Percentiles rank a stretch among this genome's conserved stretches.
phyloP scores from a whole-genome alignment of 805 yeast species.

The Saturnispora ahearnii region DNA sequence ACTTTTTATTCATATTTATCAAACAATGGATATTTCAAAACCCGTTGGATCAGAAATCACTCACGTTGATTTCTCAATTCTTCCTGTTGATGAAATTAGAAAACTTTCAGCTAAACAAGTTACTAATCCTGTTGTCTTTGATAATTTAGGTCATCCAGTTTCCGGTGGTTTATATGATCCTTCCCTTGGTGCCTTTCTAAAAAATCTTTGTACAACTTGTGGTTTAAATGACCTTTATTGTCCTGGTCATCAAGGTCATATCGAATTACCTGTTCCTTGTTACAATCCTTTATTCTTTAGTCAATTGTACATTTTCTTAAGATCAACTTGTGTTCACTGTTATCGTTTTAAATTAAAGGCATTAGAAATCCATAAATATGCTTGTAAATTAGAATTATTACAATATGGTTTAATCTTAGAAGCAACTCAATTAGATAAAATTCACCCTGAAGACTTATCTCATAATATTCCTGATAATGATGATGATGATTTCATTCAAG shows the following conservation, averaged over 20 bases:
- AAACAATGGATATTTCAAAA: conserved; percentile 82
- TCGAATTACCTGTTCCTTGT: conserved; percentile 91
- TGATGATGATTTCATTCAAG: conserved; percentile 20
- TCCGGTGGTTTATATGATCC: conserved; percentile 90
- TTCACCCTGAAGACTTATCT: conserved; percentile 31
- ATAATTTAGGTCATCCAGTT: conserved; percentile 92
- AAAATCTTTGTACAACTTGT: conserved; percentile 89
- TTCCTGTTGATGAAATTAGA: conserved; percentile 74
- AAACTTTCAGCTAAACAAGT: conserved; percentile 89
- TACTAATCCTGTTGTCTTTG: conserved; percentile 92
- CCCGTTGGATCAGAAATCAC: conserved; percentile 93
- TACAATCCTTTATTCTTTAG: conserved; percentile 92
- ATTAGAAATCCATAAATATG: conserved; percentile 63
- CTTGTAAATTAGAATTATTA: conserved; percentile 69
- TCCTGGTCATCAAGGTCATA: conserved; percentile 98
- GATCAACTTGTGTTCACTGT: conserved; percentile 85
- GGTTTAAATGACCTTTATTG: conserved; percentile 90
- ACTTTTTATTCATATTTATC: neutral
- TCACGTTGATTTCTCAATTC: conserved; percentile 85
- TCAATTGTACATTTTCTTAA: conserved; percentile 75
- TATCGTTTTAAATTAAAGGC: conserved; percentile 69
- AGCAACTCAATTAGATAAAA: conserved; percentile 59
- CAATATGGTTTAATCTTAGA: conserved; percentile 87
- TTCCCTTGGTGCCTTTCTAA: conserved; percentile 88
- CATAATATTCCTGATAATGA: conserved; percentile 42